Evolutionary conservation across 2,329 filamentous ascomycete genomes (phyloP), one percentile per base, ranked within the genome.

Genomic region (Fusarium pseudonygamai): DNA sequence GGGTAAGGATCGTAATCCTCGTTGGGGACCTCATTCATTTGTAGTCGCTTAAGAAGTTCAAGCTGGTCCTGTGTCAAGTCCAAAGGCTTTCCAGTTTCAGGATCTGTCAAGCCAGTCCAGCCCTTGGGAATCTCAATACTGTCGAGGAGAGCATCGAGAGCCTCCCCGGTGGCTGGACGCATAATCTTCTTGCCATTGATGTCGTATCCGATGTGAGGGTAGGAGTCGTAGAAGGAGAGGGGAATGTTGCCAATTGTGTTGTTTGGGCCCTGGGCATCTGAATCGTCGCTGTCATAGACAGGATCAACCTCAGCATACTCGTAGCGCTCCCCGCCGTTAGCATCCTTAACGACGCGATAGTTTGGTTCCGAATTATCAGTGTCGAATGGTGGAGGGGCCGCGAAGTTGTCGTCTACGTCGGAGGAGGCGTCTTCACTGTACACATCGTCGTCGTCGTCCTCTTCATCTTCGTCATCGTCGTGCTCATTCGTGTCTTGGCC

Each of bases 121-220:
- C 96, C 96, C 86, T 97, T 95, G 20, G 96, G 96, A 40, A 99
- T 87, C 79, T 99, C 96, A 78, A 99, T 99, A 83, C 93, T 98
- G 78, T 99, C 96, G 15, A 99, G 87, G 47, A 99, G 87, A 18
- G 95, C 94, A 85, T 99, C 96, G 37, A 99, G 85, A 40, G 96
- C 96, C 81, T 97, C 93, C 59, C 96, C 96, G 76, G 95, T 96
- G 8, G 97, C 96, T 12, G 96, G 96, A 59, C 96, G 93, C 91
- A 97, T 93, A 73, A 99, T 97, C 83, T 93, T 97, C 88, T 97
- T 98, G 82, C 96, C 96, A 82, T 99, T 97, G 85, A 99, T 98
- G 78, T 98, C 94, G 84, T 99, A 99, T 67, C 96, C 96, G 80
- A 99, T 98, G 81, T 99, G 96, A 57, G 96, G 96, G 81, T 98